phyloP scores from a whole-genome alignment of 352 stramenopile genomes.

The Thraustotheca clavata region DNA sequence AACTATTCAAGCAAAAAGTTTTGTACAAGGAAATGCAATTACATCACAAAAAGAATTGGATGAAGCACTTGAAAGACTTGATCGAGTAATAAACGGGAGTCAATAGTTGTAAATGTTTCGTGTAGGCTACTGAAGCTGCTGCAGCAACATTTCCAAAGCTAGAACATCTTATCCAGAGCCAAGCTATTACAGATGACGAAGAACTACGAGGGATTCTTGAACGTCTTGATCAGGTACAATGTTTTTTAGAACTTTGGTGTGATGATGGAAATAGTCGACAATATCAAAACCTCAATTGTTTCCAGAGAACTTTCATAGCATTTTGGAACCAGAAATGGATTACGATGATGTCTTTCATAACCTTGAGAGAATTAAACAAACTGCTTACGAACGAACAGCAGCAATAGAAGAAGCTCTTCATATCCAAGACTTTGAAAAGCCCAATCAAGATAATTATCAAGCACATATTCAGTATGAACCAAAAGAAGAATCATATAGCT shows the following conservation, averaged over 20 bases:
- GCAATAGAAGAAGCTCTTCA: neutral
- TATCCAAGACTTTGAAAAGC: neutral
- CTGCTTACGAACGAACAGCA: neutral
- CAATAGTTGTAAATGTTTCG: neutral
- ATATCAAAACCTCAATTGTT: neutral
- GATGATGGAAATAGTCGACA: neutral
- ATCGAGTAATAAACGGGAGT: neutral
- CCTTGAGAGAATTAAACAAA: neutral
- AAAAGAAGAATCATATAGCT: too few species aligned
- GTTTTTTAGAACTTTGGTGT: neutral
- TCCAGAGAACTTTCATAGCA: neutral
- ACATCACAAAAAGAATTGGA: neutral
- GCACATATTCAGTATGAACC: too few species aligned
- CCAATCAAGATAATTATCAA: neutral
- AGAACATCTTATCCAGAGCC: conserved; percentile 4
- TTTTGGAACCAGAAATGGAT: neutral
- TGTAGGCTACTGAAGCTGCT: conserved; percentile 8
- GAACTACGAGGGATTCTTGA: neutral
- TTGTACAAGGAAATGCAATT: neutral
- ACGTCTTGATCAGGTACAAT: conserved; percentile 7
- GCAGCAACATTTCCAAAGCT: conserved; percentile 13
- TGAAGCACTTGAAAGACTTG: neutral
- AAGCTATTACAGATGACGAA: conserved; percentile 5
- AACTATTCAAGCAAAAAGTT: neutral
- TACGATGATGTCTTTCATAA: neutral